These are phyloP conservation scores for Iberis pinnata DNA, from an alignment of 345 rosid genomes.

Conservation along the genomic window DNA sequence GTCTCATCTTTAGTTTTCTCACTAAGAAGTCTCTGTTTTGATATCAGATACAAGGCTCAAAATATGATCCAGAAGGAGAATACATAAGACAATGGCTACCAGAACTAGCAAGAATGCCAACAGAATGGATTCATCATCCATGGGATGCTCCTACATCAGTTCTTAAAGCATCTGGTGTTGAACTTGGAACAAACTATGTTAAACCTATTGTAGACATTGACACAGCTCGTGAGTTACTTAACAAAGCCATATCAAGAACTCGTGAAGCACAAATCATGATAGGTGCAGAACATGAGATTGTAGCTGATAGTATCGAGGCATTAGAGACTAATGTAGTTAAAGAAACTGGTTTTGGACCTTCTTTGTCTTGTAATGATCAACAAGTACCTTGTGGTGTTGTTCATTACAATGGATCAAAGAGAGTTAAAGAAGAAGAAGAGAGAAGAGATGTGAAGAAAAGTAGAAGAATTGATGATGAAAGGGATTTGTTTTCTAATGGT, in stretches of 20 bases:
- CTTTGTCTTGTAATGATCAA: conserved; percentile 68
- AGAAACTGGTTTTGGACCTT: conserved; percentile 38
- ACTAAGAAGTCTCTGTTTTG: conserved; percentile 2
- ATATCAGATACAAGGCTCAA: conserved; percentile 73
- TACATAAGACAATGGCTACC: conserved; percentile 90
- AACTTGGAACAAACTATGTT: conserved; percentile 59
- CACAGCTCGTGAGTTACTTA: conserved; percentile 54
- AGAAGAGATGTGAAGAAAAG: conserved; percentile 21
- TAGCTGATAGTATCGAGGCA: conserved; percentile 55
- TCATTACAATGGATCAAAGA: conserved; percentile 42
- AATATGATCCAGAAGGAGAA: conserved; percentile 77
- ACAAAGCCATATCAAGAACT: conserved; percentile 70
- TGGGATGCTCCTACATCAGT: conserved; percentile 69
- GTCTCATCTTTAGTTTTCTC: not conserved
- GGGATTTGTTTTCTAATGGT: conserved; percentile 62
- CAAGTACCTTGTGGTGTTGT: conserved; percentile 52
- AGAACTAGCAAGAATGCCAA: conserved; percentile 80
- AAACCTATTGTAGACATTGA: conserved; percentile 67
- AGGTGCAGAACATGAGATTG: conserved; percentile 44
- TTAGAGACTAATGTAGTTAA: conserved; percentile 36
- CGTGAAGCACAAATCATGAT: conserved; percentile 61
- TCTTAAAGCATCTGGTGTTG: conserved; percentile 70
- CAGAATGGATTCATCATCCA: conserved; percentile 93
- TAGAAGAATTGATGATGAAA: conserved; percentile 24
- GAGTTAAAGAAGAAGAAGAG: conserved; percentile 39